These are phyloP conservation scores for Lepidopterella palustris DNA, from an alignment of 495 filamentous ascomycete species.

Conservation along the genomic window DNA sequence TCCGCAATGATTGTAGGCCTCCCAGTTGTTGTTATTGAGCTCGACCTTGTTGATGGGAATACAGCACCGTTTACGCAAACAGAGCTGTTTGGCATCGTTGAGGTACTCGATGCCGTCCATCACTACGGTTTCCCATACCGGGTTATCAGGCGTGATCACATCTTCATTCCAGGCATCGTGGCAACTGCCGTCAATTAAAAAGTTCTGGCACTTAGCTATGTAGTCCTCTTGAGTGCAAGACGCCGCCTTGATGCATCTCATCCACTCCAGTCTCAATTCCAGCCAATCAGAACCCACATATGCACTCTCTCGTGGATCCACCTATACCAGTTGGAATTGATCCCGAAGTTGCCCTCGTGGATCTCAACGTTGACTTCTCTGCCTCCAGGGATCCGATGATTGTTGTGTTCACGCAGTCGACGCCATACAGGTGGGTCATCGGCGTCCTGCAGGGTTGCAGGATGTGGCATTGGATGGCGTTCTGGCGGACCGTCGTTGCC, in stretches of 20 bases:
- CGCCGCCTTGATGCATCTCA: no score
- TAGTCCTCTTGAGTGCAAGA: background rate
- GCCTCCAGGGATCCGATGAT: background rate
- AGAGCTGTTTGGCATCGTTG: background rate
- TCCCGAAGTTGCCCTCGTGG: background rate
- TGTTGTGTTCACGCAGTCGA: background rate
- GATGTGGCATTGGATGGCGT: no score
- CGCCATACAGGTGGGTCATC: no score
- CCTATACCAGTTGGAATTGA: background rate
- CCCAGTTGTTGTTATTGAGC: background rate
- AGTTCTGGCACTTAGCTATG: background rate
- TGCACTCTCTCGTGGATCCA: background rate
- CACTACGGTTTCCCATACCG: background rate
- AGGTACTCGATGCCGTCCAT: background rate
- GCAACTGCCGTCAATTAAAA: background rate
- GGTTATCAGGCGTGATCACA: background rate
- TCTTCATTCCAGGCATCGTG: background rate
- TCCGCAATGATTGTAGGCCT: background rate
- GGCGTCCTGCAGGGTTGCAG: no score
- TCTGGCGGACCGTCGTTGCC: no score
- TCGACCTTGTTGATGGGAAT: background rate
- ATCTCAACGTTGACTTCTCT: background rate
- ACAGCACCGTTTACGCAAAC: background rate
- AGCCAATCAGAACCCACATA: background rate
- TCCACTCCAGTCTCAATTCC: background rate